Conservation (phyloP, 805 yeast genomes). For the Geotrichum ghanense region DNA sequence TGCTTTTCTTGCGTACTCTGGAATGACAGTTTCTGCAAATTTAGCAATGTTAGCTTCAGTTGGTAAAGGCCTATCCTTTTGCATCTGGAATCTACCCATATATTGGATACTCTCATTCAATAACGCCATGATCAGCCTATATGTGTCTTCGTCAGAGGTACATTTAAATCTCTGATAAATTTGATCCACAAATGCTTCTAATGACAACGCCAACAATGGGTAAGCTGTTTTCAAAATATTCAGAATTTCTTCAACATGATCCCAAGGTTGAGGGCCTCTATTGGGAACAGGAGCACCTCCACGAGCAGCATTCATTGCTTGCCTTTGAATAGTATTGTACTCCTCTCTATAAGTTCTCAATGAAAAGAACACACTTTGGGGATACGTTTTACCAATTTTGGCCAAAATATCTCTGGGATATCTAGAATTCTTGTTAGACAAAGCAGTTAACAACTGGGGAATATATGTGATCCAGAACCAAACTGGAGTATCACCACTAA, state of each 20-base stretch:
- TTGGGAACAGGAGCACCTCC: constrained; percentile 9
- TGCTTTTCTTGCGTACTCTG: constrained; percentile 77
- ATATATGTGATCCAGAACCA: constrained; percentile 99
- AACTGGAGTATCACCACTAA: constrained; percentile 92
- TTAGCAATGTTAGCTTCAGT: constrained; percentile 81
- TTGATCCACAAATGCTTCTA: constrained; percentile 93
- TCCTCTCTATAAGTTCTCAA: constrained; percentile 92
- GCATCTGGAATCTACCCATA: constrained; percentile 73
- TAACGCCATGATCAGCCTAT: constrained; percentile 82
- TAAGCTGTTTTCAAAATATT: constrained; percentile 93
- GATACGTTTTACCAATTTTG: constrained; percentile 90
- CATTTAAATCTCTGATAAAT: constrained; percentile 88
- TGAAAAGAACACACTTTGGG: constrained; percentile 96
- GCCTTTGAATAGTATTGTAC: constrained; percentile 75
- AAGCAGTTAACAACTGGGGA: constrained; percentile 82
- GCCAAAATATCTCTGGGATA: constrained; percentile 80
- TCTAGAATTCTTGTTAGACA: constrained; percentile 85
- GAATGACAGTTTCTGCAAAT: constrained; percentile 87
- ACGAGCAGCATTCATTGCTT: constrained; percentile 33
- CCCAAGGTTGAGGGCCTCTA: constrained; percentile 73
- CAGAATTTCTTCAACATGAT: constrained; percentile 84
- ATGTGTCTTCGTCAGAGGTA: constrained; percentile 91
- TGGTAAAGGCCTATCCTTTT: constrained; percentile 78
- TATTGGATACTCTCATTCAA: constrained; percentile 90
- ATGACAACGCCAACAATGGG: constrained; percentile 81